Evolutionary conservation across 164 flowering plant genomes (phyloP), one percentile per base, ranked within the genome.

Genomic region (Santalum album): DNA sequence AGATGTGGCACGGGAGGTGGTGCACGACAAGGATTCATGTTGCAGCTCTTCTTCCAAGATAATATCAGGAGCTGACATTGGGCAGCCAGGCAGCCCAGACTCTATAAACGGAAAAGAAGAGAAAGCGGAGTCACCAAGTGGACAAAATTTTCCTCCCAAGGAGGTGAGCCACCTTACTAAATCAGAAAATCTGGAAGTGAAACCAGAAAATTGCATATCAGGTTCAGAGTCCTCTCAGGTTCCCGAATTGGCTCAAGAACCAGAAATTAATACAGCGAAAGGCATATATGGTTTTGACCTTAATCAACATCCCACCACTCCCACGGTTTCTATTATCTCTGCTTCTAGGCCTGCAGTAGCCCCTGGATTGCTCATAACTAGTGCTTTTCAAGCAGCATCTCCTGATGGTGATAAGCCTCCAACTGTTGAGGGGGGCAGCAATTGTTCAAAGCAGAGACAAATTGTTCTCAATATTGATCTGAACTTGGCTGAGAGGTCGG

Each of bases 311-410:
- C 58, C 75, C 10, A 52, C 54, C 19, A 67, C 75, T 23, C 54
- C 79, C 0, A 67, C 84, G 6, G 56, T 71, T 25, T 68, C 83
- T 18, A 68, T 84, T 54, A 80, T 77, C 56, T 70, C 96, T 59
- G 79, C 82, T 49, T 81, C 96, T 42, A 81, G 81, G 59, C 75
- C 75, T 14, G 72, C 74, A 2, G 69, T 70, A 21, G 70, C 69
- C 63, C 56, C 84, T 65, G 81, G 77, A 47, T 65, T 73, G 49
- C 86, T 86, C 21, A 59, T 73, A 35, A 82, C 87, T 24, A 82
- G 90, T 73, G 96, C 92, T 53, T 84, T 83, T 57, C 88, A 82
- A 16, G 87, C 90, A 12, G 87, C 95, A 52, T 83, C 87, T 42
- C 81, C 83, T 68, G 84, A 77, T 59, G 63, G 55, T 32, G 83